A percentile compares a stretch with the other conserved stretches of the same genome.
Evolutionary conservation across 176 grass and related monocot genomes (phyloP).

Genomic region (Oryza nivara): DNA sequence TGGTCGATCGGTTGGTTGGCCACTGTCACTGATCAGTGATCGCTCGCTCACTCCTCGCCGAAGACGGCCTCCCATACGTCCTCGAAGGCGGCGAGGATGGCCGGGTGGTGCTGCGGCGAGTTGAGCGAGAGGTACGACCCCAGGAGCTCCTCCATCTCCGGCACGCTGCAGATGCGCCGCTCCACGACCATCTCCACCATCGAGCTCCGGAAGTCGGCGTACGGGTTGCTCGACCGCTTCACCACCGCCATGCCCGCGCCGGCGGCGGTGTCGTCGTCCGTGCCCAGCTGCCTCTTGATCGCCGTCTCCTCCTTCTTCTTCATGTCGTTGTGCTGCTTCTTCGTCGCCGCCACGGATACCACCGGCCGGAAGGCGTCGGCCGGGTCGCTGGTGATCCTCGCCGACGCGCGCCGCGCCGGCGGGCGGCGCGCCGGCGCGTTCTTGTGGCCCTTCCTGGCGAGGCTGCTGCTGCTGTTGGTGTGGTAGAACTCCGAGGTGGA

Average conservation of each 20-base stretch:
- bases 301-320: slow-evolving; percentile 15
- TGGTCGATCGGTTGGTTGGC: no score
- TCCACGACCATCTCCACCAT: slow-evolving; percentile 97
- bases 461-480: slow-evolving; percentile 23
- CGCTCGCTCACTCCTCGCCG: slow-evolving; percentile 15
- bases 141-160: slow-evolving; percentile 77
- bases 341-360: slow-evolving; percentile 23
- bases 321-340: background rate
- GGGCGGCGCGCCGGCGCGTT: background rate
- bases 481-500: slow-evolving; percentile 67
- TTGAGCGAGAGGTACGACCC: slow-evolving; percentile 78
- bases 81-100: slow-evolving; percentile 83
- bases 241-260: slow-evolving; percentile 59
- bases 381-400: background rate
- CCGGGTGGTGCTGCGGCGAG: slow-evolving; percentile 66
- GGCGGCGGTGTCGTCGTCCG: background rate
- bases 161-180: slow-evolving; percentile 50
- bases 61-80: slow-evolving; percentile 84
- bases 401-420: background rate
- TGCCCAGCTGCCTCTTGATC: background rate
- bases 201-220: slow-evolving; percentile 83
- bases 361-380: slow-evolving; percentile 34
- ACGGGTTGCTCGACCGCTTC: slow-evolving; percentile 82
- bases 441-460: slow-evolving; percentile 37
- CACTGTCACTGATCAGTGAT: background rate